Evolutionary conservation across 1,284 basidiomycete species (phyloP), one percentile per base, ranked within the genome.

Genomic region (Marasmius tenuissimus): DNA sequence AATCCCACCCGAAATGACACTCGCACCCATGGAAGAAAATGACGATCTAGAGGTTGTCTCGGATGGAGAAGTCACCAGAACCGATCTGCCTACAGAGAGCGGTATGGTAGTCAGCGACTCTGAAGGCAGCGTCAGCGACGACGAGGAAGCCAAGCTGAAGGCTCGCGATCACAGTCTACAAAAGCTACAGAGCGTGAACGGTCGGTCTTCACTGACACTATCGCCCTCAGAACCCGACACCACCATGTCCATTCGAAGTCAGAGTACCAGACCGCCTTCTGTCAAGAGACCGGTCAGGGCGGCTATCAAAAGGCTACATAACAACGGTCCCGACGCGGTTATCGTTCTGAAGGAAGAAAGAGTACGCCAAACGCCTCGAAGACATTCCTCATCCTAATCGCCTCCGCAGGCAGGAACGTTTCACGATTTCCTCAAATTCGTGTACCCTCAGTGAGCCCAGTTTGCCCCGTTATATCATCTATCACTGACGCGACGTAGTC

Each of bases 381-480:
- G 4, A 65, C 47, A 35, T 33, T 14, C 40, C 45, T 42, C 20
- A 52, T 12, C 18, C 49, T 22, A 39, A 35, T 48, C 20, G 34
- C 33, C 38, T 35, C 27, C 61, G 9, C 65, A 89, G 86, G 91
- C 93, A 3, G 83, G 78, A 70, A 90, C 86, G 14, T 94, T 94
- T 71, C 92, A 94, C 63, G 93, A 94, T 74, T 92, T 94, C 70
- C 83, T 94, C 60, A 91, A 90, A 77, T 93, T 87, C 69, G 86
- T 94, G 57, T 94, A 94, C 71, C 92, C 92, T 20, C 90, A 92
- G 91, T 92, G 73, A 67, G 87, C 76, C 33, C 7, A 53, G 39
- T 33, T 22, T 9, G 16, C 33, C n/a, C 61, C 16, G 37, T 55
- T 42, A 18, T 49, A 16, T 42, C 45, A 16, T 48, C 6, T 20